Evolutionary conservation across 1,139 yeast genomes (phyloP).

Genomic region (Hyphopichia burtonii): DNA sequence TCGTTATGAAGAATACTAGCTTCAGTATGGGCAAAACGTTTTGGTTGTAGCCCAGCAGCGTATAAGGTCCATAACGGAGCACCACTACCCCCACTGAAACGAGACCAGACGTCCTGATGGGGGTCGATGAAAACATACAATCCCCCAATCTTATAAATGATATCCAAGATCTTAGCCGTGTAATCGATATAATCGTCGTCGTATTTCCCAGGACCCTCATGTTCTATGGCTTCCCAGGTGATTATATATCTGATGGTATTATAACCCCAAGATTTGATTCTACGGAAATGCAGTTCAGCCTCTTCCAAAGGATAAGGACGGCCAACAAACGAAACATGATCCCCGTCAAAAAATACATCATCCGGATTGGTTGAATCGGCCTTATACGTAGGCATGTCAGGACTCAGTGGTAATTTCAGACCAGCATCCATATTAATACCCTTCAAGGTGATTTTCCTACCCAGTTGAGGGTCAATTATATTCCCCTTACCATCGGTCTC

Average conservation of each 20-base stretch:
- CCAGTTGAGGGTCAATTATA: constrained; percentile 54
- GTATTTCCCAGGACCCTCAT: constrained; percentile 79
- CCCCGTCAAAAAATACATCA: constrained; percentile 64
- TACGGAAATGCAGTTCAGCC: constrained; percentile 62
- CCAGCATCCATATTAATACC: constrained; percentile 85
- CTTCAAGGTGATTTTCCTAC: constrained; percentile 61
- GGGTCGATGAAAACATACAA: constrained; percentile 82
- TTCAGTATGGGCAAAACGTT: constrained; percentile 59
- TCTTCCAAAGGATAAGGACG: constrained; percentile 77
- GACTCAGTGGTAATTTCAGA: constrained; percentile 66
- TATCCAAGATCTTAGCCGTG: constrained; percentile 59
- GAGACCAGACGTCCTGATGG: constrained; percentile 94
- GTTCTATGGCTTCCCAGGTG: constrained; percentile 95
- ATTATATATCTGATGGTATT: constrained; percentile 74
- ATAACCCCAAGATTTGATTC: constrained; percentile 80
- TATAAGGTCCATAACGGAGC: constrained; percentile 96
- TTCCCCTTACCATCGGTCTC: constrained; percentile 46
- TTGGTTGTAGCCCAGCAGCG: constrained; percentile 89
- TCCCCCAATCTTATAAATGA: constrained; percentile 65
- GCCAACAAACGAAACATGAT: constrained; percentile 73
- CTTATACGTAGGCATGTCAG: constrained; percentile 52
- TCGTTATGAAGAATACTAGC: constrained; percentile 77
- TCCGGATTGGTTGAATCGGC: constrained; percentile 44
- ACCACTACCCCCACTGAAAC: constrained; percentile 91
- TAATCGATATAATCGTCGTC: constrained; percentile 77